Evolutionary conservation across 176 grass and related monocot species (phyloP), one percentile per base, ranked within the genome.

Genomic region (Carex scoparia): DNA sequence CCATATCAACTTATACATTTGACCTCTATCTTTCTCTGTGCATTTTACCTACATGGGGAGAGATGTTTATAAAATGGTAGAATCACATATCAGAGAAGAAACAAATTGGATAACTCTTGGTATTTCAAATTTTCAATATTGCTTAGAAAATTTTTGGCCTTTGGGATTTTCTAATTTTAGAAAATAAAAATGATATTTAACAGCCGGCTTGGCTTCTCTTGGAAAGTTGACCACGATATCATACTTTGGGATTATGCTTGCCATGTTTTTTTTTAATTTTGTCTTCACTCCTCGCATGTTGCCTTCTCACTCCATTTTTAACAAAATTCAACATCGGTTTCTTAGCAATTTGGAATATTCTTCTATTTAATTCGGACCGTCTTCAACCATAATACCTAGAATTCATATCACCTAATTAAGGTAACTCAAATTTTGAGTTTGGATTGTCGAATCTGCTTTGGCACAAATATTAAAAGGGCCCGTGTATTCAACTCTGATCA

Each of bases 241-340:
- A 74, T 74, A 48, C 16, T 49, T 48, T 27, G 16, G n/a, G 44
- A 27, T 51, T 77, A 77, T 56, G 72, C 49, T 56, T 77, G 72
- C 48, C 72, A 77, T 10, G 72, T 77, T 56, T 51, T 10, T 51
- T 49, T 49, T 49, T 49, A 23, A 23, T 10, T 9, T 40, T 15
- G 46, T 32, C 48, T 77, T 30, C 72, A 14, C 72, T 76, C 72
- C 72, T 76, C 10, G 1, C 72, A 76, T 76, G 72, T 76, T 76
- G 46, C 4, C n/a, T 54, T 76, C 10, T 76, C 46, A 4, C 5
- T 42, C 37, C 16, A 5, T 46, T 71, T 71, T 7, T 71, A 19
- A 19, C 37, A 7, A 69, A 69, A 69, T 69, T 68, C 13, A 5
- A 68, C 65, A 4, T 38, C 7, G 32, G 32, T 69, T 69, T 16